Base-by-base conservation (phyloP, 1,284 basidiomycete genomes). In the Ustilago hordei region DNA sequence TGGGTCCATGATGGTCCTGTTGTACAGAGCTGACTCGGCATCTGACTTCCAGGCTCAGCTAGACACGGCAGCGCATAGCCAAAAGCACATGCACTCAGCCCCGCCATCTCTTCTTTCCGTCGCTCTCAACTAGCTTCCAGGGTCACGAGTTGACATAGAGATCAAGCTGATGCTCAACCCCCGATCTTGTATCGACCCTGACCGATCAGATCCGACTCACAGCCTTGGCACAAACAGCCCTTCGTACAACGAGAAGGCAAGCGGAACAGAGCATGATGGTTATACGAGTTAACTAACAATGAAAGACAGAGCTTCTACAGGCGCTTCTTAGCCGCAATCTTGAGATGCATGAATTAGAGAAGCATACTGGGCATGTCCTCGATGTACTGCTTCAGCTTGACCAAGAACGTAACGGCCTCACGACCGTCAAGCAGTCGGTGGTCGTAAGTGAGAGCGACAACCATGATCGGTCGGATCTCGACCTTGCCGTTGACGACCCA, bases 361-460 rank as follows among this genome's bases (percentile, higher is more conserved):
- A 83, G 81, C 83, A 84, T 81, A 64, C 74, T 81, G 8, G 81
- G 81, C 80, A 84, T 74, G 72, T 85, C 84, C 79, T 85, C 84
- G 35, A 85, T 70, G 75, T 84, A 85, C 77, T 84, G 77, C 79
- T 86, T 86, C 55, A 86, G 75, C 92, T 85, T 84, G 94, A 94
- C 94, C 78, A 99, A 92, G 94, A 99, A 98, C 45, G 95, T 97
- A 66, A 95, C 93, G 45, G 94, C 96, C 88, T 99, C 96, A 82
- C 96, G 90, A 17, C 96, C 96, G 85, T 99, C 96, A 78, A 99
- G 90, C 84, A 99, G 88, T 79, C 96, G 91, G 88, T 99, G 96
- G 88, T 99, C 95, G 87, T 98, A 98, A 3, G 95, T 97, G 69
- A 96, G 90, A 12, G 87, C 87, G 11, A 87, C 85, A 65, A 97